These are phyloP conservation scores for Leptographium flavum DNA, from an alignment of 2,329 filamentous ascomycete genomes.

Conservation along the genomic window DNA sequence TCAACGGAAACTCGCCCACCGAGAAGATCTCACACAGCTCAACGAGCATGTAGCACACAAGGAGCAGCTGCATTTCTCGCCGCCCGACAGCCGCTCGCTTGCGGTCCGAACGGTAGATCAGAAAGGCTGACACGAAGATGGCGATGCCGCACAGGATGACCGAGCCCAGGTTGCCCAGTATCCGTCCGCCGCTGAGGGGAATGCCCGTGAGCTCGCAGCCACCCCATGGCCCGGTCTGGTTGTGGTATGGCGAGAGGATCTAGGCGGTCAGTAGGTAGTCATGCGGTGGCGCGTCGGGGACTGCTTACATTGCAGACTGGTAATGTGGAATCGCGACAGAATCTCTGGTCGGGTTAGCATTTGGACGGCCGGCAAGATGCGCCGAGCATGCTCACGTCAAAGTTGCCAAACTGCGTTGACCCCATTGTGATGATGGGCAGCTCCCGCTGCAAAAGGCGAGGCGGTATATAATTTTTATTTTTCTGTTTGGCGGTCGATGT, in stretches of 20 bases:
- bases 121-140: conserved; percentile 49
- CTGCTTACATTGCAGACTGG: conserved; percentile 67
- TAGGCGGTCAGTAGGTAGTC: conserved; percentile 18
- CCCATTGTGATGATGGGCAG: too few species aligned
- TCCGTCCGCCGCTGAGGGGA: conserved; percentile 44
- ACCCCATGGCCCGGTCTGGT: conserved; percentile 44
- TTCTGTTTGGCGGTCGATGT: not conserved
- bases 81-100: conserved; percentile 90
- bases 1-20: conserved; percentile 74
- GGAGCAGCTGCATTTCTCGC: conserved; percentile 93
- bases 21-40: conserved; percentile 95
- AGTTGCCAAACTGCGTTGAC: conserved; percentile 47
- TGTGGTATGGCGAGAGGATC: conserved; percentile 49
- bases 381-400: conserved; percentile 29
- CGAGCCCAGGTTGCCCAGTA: conserved; percentile 81
- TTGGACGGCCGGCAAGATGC: not conserved
- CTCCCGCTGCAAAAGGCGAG: too few species aligned
- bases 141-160: conserved; percentile 71
- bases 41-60: conserved; percentile 72
- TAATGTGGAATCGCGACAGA: conserved; percentile 72
- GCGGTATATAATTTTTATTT: not conserved
- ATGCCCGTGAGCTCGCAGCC: conserved; percentile 71
- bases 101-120: conserved; percentile 69
- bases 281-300: not conserved
- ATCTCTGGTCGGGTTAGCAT: conserved; percentile 38